Evolutionary conservation across 2,329 filamentous ascomycete genomes (phyloP), one percentile per base, ranked within the genome.

Genomic region (Cytospora piceae): DNA sequence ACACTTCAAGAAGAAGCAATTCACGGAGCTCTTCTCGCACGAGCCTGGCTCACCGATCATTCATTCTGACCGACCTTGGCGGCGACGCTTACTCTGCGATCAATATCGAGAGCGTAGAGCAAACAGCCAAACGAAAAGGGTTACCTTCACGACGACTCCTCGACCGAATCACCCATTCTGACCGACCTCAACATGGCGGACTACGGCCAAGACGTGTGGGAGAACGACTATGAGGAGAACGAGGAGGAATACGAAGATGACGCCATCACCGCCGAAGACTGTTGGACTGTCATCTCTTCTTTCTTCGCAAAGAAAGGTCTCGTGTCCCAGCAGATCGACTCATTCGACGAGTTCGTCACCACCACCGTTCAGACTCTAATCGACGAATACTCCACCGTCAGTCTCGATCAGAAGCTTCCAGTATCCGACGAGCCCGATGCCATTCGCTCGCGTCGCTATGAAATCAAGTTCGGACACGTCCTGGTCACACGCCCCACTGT

Each of bases 251-350:
- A 90, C 72, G 88, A 87, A 42, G 86, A 89, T 68, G 81, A 84
- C 67, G 83, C 83, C 72, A 97, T 98, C 80, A 97, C 94, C 31
- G 92, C 94, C 68, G 95, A 98, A 82, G 96, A 99, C 80, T 97
- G 93, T 83, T 99, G 96, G 95, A 91, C 91, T 70, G 94, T 98
- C 74, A 98, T 99, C 76, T 93, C 92, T 64, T 91, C 95, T 12
- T 98, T 97, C 83, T 99, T 99, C 81, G 93, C 97, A 72, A 87
- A 89, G 69, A 99, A 98, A 80, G 94, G 95, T 73, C 85, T 99
- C 37, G 95, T 97, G 27, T 97, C 95, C 20, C 94, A 99, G 79
- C 95, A 99, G 82, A 89, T 98, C 69, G 94, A 98, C 77, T 99
- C 96, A 0, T 99, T 97, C 80, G 93, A 99, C 79, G 94, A 98